Evolutionary conservation across 441 rosid species (phyloP).

Genomic region (Hura crepitans): DNA sequence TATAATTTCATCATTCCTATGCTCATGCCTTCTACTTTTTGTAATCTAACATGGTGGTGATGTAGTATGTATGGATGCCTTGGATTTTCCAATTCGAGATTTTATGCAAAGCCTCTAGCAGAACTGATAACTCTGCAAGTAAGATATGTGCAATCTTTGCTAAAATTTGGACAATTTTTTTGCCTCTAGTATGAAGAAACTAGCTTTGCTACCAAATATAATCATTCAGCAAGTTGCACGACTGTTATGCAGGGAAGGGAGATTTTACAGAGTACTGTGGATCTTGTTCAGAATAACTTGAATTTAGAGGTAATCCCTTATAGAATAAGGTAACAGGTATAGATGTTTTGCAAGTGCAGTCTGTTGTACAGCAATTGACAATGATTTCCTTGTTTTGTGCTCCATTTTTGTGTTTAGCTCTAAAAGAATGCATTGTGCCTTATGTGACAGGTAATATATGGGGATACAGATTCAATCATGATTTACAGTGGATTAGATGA

Average conservation of each 20-base stretch:
- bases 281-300: constrained; percentile 86
- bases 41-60: constrained; percentile 7
- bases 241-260: constrained; percentile 75
- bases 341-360: background rate
- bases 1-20: constrained; percentile 15
- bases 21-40: constrained; percentile 11
- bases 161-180: constrained; percentile 17
- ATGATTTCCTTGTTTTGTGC: constrained; percentile 15
- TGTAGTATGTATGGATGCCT: constrained; percentile 99
- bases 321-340: constrained; percentile 18
- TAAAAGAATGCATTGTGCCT: constrained; percentile 29
- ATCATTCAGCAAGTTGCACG: constrained; percentile 21
- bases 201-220: constrained; percentile 7
- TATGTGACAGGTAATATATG: constrained; percentile 75
- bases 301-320: constrained; percentile 68
- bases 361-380: background rate
- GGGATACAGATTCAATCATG: constrained; percentile 99
- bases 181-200: constrained; percentile 7
- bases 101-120: constrained; percentile 96
- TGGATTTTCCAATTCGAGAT: constrained; percentile 95
- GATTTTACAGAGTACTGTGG: constrained; percentile 88
- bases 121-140: constrained; percentile 91
- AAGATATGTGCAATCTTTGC: constrained; percentile 23
- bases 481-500: constrained; percentile 89
- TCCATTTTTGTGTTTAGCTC: constrained; percentile 17